Percentiles rank a stretch among this genome's conserved stretches.
Evolutionary conservation across 2,329 filamentous ascomycete species (phyloP).

Genomic region (Geosmithia morbida): DNA sequence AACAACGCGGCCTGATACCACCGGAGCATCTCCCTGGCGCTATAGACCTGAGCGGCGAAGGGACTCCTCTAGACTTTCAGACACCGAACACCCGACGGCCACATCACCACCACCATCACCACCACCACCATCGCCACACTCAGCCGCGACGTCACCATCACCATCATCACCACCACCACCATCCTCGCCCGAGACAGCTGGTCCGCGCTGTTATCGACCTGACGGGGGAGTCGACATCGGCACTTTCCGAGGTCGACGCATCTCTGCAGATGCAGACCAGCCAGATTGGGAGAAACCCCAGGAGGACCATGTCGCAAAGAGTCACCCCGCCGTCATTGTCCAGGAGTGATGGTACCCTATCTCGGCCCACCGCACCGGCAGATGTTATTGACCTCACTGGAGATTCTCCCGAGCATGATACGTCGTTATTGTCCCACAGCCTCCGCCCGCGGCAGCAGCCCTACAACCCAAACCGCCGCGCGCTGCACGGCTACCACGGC

Average conservation of each 20-base stretch:
- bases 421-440: constrained; percentile 1
- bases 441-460: constrained; percentile 1
- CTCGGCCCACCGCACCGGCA: background rate
- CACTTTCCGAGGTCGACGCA: constrained; percentile 9
- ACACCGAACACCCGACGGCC: background rate
- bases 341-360: constrained; percentile 25
- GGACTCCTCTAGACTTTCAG: background rate
- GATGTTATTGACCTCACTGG: constrained; percentile 37
- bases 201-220: constrained; percentile 24
- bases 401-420: constrained; percentile 24
- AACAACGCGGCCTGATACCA: constrained; percentile 1
- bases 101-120: constrained; percentile 1
- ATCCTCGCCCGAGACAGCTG: background rate
- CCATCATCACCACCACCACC: background rate
- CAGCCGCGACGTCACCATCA: background rate
- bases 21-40: background rate
- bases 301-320: constrained; percentile 24
- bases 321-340: constrained; percentile 26
- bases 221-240: constrained; percentile 34
- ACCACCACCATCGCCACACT: background rate
- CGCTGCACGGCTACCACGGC: background rate
- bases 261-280: background rate
- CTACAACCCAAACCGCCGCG: constrained; percentile 3
- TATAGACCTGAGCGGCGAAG: background rate
- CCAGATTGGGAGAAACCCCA: constrained; percentile 17